Base-by-base conservation (phyloP, 2,329 filamentous ascomycete genomes). In the Fusarium buharicum region DNA sequence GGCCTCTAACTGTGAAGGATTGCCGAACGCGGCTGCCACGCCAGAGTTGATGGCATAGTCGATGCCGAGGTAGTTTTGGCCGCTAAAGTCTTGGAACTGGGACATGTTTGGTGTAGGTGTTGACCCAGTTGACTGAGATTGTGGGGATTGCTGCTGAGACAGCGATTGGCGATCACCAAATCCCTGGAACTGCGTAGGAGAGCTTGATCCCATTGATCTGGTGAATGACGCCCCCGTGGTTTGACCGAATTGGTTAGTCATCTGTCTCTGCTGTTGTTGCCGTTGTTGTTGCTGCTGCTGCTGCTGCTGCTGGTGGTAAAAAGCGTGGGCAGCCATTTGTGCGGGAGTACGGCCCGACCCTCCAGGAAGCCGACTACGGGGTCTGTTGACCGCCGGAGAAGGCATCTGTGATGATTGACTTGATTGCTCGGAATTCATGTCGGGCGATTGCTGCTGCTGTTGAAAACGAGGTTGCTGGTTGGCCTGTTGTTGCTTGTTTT, bases 1-100 rank as follows among this genome's bases (percentile, higher is more conserved):
- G 12, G 55, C 64, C 16, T 67, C 61, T 18, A 72, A 60, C 27
- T 65, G 65, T n/a, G 62, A 57, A 14, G 61, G 52, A 18, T 61
- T 64, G 31, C 58, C 46, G 28, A 70, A 67, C 16, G 61, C 61
- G n/a, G 54, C 47, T 11, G 46, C 31, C 27, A 36, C 22, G 36
- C 22, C 37, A 18, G 11, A 46, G 33, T 43, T 44, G 22, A 64
- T 51, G 33, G 46, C 24, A 24, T 71, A 70, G 31, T 72, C 66
- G 53, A 73, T 68, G 31, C 68, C 55, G 17, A 71, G 50, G 13
- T 72, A 72, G 41, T 50, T 66, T 31, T 67, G 65, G 22, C 65
- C 62, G 5, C 41, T 24, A 37, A 67, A 72, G 30, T 49, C 46
- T 5, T 61, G 60, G 37, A 68, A 68, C 18, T 62, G 55, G 24